Percentiles rank a stretch among this genome's conserved stretches.
Conservation (phyloP, 208 protist genomes). For the Novymonas esmeraldas region DNA sequence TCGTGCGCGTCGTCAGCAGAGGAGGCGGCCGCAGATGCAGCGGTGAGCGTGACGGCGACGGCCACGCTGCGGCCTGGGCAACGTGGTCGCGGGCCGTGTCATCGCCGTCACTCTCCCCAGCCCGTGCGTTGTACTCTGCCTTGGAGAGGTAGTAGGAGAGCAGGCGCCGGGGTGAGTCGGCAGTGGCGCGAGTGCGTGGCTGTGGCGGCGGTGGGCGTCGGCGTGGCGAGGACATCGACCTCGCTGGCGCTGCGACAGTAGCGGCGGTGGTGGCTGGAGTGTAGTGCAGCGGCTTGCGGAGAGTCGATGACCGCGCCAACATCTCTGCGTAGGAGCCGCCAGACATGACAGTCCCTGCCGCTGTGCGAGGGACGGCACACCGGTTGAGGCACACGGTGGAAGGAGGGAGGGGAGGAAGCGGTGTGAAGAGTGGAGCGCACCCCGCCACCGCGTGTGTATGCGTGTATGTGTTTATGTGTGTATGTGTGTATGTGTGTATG, state of each 20-base stretch:
- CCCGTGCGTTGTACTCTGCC: conserved; percentile 27
- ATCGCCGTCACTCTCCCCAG: conserved; percentile 1
- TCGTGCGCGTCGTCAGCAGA: too few species aligned
- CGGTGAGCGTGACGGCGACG: too few species aligned
- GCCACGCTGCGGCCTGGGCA: too few species aligned
- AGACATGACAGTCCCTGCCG: too few species aligned
- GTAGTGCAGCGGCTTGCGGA: conserved; percentile 13
- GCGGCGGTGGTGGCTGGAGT: neutral
- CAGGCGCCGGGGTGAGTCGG: conserved; percentile 22
- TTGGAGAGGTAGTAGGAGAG: conserved; percentile 40
- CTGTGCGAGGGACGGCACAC: too few species aligned
- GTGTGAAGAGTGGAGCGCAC: neutral
- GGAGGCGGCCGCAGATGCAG: too few species aligned
- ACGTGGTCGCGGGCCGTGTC: neutral
- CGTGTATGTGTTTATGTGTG: too few species aligned
- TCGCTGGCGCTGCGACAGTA: neutral
- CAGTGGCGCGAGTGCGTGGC: neutral
- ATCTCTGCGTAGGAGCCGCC: conserved; percentile 19
- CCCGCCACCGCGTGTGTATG: too few species aligned
- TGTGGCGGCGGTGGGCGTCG: neutral
- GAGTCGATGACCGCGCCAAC: conserved; percentile 7
- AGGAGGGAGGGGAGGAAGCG: neutral
- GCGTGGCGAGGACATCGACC: neutral
- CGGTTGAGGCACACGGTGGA: too few species aligned
- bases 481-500: too few species aligned